Evolutionary conservation across 768 basidiomycete species (phyloP), one percentile per base, ranked within the genome.

Genomic region (Auriscalpium microsporum): DNA sequence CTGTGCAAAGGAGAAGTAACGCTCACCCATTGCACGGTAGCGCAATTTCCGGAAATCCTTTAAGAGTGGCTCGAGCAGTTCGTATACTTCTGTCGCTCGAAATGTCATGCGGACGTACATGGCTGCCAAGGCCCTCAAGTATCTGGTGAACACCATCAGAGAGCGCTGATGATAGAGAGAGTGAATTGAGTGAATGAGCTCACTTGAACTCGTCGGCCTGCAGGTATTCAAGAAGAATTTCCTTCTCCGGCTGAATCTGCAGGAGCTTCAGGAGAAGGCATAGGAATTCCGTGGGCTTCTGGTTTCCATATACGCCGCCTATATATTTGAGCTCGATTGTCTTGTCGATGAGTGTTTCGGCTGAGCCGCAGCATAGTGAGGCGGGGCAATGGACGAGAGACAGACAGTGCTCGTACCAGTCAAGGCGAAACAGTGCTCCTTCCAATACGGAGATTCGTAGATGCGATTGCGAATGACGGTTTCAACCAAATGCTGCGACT

Each of bases 151-250:
- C 17, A 8, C 19, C 58, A 21, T 19, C 52, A 56, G 52, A 40
- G 36, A 45, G 10, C 23, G 11, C 11, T 10, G 36, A 37, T 6
- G 50, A 13, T 45, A 45, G 14, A 49, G 40, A 46, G 36, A 28
- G n/a, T n/a, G n/a, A n/a, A n/a, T n/a, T n/a, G n/a, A n/a, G n/a
- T n/a, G 33, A 3, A 51, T 2, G 35, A 7, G 23, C 87, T 53
- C 61, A 95, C 96, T 99, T 99, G 79, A 97, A 99, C 69, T 99
- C 96, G 57, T 98, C 96, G 8, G 93, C 96, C 53, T 85, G 81
- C 21, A 99, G 74, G 67, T 99, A 99, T 67, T 98, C 96, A 1
- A 98, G 74, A 50, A 98, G 68, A 52, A 99, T 97, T 72, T 98
- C 96, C 69, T 94, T 95, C 72, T 97, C 91, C 3, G 96, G 96